Evolutionary conservation across 2,329 filamentous ascomycete species (phyloP).

Genomic region (Mariannaea elegans): DNA sequence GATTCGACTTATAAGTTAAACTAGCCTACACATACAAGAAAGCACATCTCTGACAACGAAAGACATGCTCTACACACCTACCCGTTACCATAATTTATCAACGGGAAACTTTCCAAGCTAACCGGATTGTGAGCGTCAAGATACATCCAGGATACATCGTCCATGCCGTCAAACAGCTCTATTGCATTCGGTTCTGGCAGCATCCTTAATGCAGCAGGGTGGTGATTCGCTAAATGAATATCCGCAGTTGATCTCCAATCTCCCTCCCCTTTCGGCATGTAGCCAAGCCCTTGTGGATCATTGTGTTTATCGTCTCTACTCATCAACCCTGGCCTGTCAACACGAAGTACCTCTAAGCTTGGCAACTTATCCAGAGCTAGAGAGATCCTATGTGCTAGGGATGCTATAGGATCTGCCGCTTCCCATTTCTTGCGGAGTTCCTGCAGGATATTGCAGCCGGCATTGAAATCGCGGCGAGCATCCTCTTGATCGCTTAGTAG

Average conservation of each 20-base stretch:
- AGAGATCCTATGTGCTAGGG: not conserved
- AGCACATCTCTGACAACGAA: no score
- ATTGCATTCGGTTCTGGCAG: not conserved
- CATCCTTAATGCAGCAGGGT: not conserved
- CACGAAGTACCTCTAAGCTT: not conserved
- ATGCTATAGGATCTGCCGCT: conserved; percentile 1
- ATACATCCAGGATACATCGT: conserved; percentile 8
- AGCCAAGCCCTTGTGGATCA: not conserved
- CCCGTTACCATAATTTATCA: not conserved
- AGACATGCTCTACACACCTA: no score
- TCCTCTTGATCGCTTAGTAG: not conserved
- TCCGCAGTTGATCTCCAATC: not conserved
- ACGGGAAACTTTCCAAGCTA: not conserved
- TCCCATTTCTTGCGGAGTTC: not conserved
- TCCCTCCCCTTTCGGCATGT: not conserved
- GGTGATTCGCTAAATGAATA: no score
- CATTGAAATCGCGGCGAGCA: conserved; percentile 1
- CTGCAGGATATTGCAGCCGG: not conserved
- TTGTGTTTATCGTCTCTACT: not conserved
- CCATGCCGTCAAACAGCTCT: not conserved
- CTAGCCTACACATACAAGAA: no score
- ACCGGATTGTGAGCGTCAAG: conserved; percentile 1
- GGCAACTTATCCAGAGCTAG: not conserved
- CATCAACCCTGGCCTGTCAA: not conserved
- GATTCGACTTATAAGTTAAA: no score